A percentile compares a stretch with the other conserved stretches of the same genome.
Conservation (phyloP, 2,329 filamentous ascomycete genomes). For the Colletotrichum destructivum region DNA sequence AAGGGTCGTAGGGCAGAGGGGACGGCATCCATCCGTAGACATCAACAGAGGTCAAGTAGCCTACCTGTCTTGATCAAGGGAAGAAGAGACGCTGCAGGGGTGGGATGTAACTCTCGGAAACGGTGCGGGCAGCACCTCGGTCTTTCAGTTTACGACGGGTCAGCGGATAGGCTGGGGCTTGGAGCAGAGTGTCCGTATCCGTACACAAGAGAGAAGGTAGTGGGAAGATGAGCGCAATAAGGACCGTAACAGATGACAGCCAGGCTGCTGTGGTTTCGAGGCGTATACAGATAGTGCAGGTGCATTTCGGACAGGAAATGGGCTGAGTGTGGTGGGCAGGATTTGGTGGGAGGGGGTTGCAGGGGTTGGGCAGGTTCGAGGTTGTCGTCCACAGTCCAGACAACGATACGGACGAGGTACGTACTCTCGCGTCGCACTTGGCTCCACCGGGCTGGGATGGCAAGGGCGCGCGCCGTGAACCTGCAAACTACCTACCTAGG, state of each 20-base stretch:
- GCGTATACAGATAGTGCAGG: neutral
- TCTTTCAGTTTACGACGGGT: neutral
- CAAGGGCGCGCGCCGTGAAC: neutral
- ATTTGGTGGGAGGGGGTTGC: neutral
- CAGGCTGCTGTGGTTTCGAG: neutral
- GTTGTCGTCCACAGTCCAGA: neutral
- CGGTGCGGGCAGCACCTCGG: conserved; percentile 8
- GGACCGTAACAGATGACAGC: conserved; percentile 5
- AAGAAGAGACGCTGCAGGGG: neutral
- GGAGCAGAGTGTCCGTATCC: neutral
- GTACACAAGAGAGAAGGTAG: neutral
- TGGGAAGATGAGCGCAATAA: conserved; percentile 6
- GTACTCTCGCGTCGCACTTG: conserved; percentile 19
- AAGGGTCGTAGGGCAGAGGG: conserved; percentile 19
- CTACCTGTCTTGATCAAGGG: neutral
- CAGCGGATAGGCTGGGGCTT: conserved; percentile 9
- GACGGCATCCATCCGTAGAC: conserved; percentile 14
- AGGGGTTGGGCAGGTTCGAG: conserved; percentile 13
- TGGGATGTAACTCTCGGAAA: conserved; percentile 7
- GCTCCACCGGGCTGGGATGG: conserved; percentile 8
- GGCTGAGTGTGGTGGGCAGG: neutral
- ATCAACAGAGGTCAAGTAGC: neutral
- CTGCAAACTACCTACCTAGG: neutral
- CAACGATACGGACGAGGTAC: conserved; percentile 36
- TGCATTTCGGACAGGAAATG: neutral